These are phyloP conservation scores for Ananas comosus DNA, from an alignment of 176 grass and related monocot species.

Conservation along the genomic window DNA sequence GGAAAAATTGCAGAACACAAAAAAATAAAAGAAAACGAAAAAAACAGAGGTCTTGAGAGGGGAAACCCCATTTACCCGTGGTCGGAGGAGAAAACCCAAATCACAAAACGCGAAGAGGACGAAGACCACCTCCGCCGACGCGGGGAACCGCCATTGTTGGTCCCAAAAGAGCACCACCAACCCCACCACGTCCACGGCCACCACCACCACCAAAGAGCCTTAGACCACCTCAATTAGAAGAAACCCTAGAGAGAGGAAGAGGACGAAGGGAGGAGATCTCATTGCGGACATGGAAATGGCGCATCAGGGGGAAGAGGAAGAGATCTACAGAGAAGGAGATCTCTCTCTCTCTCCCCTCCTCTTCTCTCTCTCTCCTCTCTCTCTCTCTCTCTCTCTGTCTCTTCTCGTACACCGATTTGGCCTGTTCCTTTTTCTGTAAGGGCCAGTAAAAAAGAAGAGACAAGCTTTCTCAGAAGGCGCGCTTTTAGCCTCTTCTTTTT, in stretches of 20 bases:
- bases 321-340: background rate
- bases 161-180: background rate
- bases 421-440: background rate
- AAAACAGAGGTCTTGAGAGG: too few relatives aligned
- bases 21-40: background rate
- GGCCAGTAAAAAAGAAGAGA: constrained; percentile 17
- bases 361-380: constrained; percentile 6
- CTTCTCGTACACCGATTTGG: constrained; percentile 14
- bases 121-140: background rate
- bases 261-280: background rate
- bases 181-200: background rate
- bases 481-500: background rate
- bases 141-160: background rate
- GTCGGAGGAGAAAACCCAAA: background rate
- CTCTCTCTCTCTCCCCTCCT: background rate
- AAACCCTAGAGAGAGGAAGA: background rate
- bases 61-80: background rate
- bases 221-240: background rate
- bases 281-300: background rate
- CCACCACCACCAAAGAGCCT: background rate
- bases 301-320: constrained; percentile 12
- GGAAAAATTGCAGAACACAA: background rate
- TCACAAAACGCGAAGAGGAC: constrained; percentile 1
- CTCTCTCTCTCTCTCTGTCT: background rate
- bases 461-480: constrained; percentile 21